Evolutionary conservation across 1,139 yeast genomes (phyloP), one percentile per base, ranked within the genome.

Genomic region (Scheffersomyces segobiensis): DNA sequence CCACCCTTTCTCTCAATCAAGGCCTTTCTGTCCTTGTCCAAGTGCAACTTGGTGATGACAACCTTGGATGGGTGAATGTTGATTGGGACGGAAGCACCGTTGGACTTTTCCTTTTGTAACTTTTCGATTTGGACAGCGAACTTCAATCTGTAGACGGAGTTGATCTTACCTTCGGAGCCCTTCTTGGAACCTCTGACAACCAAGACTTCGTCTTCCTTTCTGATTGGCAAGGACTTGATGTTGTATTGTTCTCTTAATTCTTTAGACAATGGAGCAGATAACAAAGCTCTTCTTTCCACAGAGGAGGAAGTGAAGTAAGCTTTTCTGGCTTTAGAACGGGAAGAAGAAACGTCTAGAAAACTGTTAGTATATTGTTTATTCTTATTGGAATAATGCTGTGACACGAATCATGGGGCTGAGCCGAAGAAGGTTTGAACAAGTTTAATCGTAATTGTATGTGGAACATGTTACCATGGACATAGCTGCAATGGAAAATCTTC

Each of bases 291-390:
- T 87, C 98, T 93, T 78, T 85, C 93, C 71, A 95, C 90, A 71
- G 99, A 95, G 76, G 99, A 96, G 71, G 99, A 96, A 75, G 86
- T 85, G 93, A 96, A 96, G 91, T 96, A 90, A 82, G 99, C 99
- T 93, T 95, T 95, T 91, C 99, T 93, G 83, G 98, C 87, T 91
- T 95, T 95, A 83, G 97, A 90, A 88, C 99, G 96, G 80, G 98
- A 95, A 82, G 97, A 89, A 78, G 99, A 93, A 84, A 95, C 98
- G 97, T 95, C 96, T 88, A 74, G 55, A 56, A 55, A 55, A 49
- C 50, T 67, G 78, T 75, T 76, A 77, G 81, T 77, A 75, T 62
- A 19, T 49, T 24, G 46, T 50, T 17, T 50, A 10, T 7, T 32
- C 19, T 10, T 24, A 48, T 48, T 21, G 26, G n/a, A 8, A 14